Conservation (phyloP, 805 yeast species). For the Yarrowia deformans region DNA sequence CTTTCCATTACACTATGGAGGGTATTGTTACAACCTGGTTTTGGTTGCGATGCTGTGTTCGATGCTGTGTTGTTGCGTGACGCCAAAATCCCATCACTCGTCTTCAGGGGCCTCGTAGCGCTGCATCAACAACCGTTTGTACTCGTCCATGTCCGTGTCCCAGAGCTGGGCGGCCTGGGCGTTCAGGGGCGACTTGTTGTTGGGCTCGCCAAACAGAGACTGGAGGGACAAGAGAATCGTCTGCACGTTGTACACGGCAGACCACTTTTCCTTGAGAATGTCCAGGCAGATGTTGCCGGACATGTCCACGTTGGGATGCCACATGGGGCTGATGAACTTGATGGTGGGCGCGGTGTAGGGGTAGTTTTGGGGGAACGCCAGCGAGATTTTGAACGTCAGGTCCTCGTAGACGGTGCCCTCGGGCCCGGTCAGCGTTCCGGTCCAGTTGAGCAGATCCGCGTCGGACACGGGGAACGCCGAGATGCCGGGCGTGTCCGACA, state of each 20-base stretch:
- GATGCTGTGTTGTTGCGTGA: too few species aligned
- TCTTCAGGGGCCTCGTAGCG: constrained; percentile 53
- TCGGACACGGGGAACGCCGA: constrained; percentile 64
- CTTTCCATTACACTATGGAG: too few species aligned
- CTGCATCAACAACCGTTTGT: constrained; percentile 51
- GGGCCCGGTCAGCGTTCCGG: constrained; percentile 66
- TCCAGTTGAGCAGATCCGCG: constrained; percentile 62
- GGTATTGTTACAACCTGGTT: too few species aligned
- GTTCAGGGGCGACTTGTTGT: constrained; percentile 62
- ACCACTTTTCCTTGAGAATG: constrained; percentile 70
- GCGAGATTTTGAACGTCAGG: constrained; percentile 58
- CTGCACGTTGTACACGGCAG: constrained; percentile 67
- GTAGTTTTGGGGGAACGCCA: constrained; percentile 62
- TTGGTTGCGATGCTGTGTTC: too few species aligned
- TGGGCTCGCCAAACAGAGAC: constrained; percentile 68
- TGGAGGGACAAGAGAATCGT: constrained; percentile 65
- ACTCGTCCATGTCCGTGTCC: constrained; percentile 56
- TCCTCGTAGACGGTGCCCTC: constrained; percentile 63
- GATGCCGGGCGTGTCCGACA: constrained; percentile 59
- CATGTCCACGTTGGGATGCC: constrained; percentile 72
- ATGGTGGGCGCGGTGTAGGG: constrained; percentile 67
- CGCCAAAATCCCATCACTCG: constrained; percentile 12
- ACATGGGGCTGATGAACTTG: constrained; percentile 64
- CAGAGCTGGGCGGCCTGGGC: constrained; percentile 65
- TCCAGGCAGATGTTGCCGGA: constrained; percentile 71